These are phyloP conservation scores for Alloteropsis semialata DNA, from an alignment of 176 grass and related monocot genomes.

Conservation along the genomic window DNA sequence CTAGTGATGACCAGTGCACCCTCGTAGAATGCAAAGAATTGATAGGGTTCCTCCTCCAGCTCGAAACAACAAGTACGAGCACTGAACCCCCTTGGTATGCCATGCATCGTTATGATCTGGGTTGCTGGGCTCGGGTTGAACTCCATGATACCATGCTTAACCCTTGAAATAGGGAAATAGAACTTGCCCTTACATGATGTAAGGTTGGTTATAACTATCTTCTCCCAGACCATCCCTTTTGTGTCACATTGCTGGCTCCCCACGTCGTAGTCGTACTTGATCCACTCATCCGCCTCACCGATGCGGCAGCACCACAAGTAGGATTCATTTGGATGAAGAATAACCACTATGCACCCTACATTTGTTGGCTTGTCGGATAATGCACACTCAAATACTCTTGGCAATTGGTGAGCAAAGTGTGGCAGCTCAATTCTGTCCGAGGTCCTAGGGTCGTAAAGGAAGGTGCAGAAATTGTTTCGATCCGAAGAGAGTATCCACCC, in stretches of 20 bases:
- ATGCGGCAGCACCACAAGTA: background rate
- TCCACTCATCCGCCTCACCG: background rate
- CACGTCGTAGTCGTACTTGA: background rate
- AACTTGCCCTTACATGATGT: background rate
- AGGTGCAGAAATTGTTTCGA: background rate
- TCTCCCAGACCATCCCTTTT: background rate
- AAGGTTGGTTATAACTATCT: background rate
- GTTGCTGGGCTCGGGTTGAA: background rate
- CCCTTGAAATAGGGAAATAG: too few species aligned
- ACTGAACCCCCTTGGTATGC: background rate
- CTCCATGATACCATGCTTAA: background rate
- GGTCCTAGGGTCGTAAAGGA: background rate
- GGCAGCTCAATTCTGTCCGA: background rate
- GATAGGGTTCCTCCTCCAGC: background rate
- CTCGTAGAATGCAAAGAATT: background rate
- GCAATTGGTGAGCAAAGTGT: background rate
- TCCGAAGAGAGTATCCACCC: background rate
- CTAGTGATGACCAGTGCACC: background rate
- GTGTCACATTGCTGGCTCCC: background rate
- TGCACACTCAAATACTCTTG: background rate
- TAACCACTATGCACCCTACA: background rate
- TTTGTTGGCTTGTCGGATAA: background rate
- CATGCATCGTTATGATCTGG: background rate
- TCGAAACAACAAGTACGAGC: background rate
- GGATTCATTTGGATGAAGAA: background rate